Evolutionary conservation across 2,329 filamentous ascomycete species (phyloP), one percentile per base, ranked within the genome.

Genomic region (Dactylellina haptotyla): DNA sequence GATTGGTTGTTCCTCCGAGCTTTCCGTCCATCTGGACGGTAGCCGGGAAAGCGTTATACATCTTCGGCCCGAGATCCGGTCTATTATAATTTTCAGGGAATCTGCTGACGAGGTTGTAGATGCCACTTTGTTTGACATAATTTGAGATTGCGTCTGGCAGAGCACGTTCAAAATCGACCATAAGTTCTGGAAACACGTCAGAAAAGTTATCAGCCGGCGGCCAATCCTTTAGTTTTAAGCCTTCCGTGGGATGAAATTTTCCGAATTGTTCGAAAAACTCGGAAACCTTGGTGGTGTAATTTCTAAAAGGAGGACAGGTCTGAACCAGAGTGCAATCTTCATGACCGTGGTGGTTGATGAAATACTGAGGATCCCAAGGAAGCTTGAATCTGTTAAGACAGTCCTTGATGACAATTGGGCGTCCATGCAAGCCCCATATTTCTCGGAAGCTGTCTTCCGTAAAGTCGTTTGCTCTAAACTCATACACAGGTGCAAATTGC

Each of bases 41-140:
- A 6, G 78, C 75, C 1, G 78, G 78, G 59, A 77, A 78, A 10
- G 78, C 78, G 45, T 77, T 77, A 30, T 79, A 79, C 78, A 79
- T 79, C 56, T 79, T 79, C 5, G 78, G 78, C 9, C 78, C 78
- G 2, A 79, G 73, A 37, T 79, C 78, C 1, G 78, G 78, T 25
- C 69, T 74, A 26, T 76, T 76, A 26, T 74, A 77, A 4, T 39
- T 57, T 23, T 69, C 30, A 1, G 75, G 77, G 9, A 78, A 76
- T 9, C 76, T 64, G 4, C 76, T 76, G 1, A 70, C 74, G 6
- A 79, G 70, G 46, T 79, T 79, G 16, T 77, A 64, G 4, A 57
- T 25, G 5, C 77, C 78, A 16, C 74, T 54, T 4, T 77, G 75
- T 4, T 63, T 75, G 14, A 77, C 76, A 63, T 78, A 76, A 26